A percentile compares a stretch with the other conserved stretches of the same genome.
Evolutionary conservation across 2,329 filamentous ascomycete genomes (phyloP).

Genomic region (Fusarium verrucosum): DNA sequence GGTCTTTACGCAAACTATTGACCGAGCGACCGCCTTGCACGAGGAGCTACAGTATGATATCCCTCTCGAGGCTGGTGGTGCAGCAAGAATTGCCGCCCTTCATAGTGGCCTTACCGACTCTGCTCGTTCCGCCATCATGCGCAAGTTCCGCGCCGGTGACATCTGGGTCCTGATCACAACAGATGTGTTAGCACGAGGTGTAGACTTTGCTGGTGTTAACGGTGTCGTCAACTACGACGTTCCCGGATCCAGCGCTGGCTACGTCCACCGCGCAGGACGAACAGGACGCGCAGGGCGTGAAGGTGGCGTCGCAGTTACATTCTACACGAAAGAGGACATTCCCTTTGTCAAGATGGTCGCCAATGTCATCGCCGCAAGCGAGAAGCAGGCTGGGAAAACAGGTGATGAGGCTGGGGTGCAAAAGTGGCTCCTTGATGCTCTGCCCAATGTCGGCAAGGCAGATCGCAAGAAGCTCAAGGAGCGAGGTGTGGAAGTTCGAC

Average conservation of each 20-base stretch:
- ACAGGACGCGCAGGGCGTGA: slow-evolving; percentile 88
- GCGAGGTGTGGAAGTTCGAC: slow-evolving; percentile 79
- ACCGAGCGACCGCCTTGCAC: slow-evolving; percentile 85
- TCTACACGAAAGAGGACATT: slow-evolving; percentile 96
- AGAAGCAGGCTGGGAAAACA: slow-evolving; percentile 71
- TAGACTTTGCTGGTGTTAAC: slow-evolving; percentile 95
- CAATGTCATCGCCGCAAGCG: slow-evolving; percentile 87
- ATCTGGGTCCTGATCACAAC: slow-evolving; percentile 98
- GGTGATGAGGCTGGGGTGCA: slow-evolving; percentile 70
- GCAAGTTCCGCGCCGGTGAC: slow-evolving; percentile 87
- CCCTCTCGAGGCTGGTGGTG: slow-evolving; percentile 84
- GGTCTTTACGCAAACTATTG: slow-evolving; percentile 96
- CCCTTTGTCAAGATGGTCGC: slow-evolving; percentile 89
- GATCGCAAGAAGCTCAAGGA: slow-evolving; percentile 85
- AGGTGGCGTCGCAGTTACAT: slow-evolving; percentile 89
- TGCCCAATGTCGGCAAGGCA: slow-evolving; percentile 85
- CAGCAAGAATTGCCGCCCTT: slow-evolving; percentile 84
- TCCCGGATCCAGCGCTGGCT: slow-evolving; percentile 86
- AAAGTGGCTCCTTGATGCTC: slow-evolving; percentile 86
- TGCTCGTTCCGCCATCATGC: slow-evolving; percentile 82
- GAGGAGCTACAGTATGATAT: slow-evolving; percentile 95
- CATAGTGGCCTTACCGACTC: slow-evolving; percentile 85
- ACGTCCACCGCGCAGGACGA: slow-evolving; percentile 92
- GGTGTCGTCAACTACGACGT: slow-evolving; percentile 98
- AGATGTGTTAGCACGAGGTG: slow-evolving; percentile 87